Base-by-base conservation (phyloP, 306 rosid species). In the Lathyrus tuberosus region DNA sequence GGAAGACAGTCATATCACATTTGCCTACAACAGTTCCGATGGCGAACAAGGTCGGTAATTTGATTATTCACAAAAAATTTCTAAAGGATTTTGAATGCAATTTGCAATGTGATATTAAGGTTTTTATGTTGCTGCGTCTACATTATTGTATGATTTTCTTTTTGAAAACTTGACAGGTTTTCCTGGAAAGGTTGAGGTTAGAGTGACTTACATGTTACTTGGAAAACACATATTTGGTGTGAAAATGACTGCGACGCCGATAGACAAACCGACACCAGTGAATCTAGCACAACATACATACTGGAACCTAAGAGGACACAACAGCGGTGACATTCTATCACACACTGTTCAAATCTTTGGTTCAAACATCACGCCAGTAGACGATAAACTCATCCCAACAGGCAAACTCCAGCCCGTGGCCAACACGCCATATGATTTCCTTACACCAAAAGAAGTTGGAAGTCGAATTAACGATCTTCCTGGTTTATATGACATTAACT, bases 271-370 rank as follows among this genome's bases (percentile, higher is more conserved):
- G 60, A 86, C 95, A 10, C 97, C 92, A 10, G 85, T 88, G 42
- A 88, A 91, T 67, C 49, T 86, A 10, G 95, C 97, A 3, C 95
- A 91, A 14, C 95, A 88, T 9, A 15, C 87, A 0, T 81, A 88
- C 78, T 88, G 95, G 97, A 91, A 91, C 37, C 78, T 88, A 6
- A 53, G 85, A 24, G 97, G 97, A 9, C 90, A 86, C 48, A 24
- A 74, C 69, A 86, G 86, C 8, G 90, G 95, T 4, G 81, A 84
- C 73, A 78, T 88, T 67, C 84, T 90, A 4, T 77, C 86, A 0
- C 90, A 88, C 73, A 69, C 2, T 1, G 75, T 91, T 70, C 86
- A 86, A 48, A 65, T 88, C 17, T 78, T 78, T 3, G 89, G 75
- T 4, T 84, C 95, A 24, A 7, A 44, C 1, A 80, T 91, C 71